Conservation (phyloP, 2,329 filamentous ascomycete genomes). For the Diaporthe caulivora region DNA sequence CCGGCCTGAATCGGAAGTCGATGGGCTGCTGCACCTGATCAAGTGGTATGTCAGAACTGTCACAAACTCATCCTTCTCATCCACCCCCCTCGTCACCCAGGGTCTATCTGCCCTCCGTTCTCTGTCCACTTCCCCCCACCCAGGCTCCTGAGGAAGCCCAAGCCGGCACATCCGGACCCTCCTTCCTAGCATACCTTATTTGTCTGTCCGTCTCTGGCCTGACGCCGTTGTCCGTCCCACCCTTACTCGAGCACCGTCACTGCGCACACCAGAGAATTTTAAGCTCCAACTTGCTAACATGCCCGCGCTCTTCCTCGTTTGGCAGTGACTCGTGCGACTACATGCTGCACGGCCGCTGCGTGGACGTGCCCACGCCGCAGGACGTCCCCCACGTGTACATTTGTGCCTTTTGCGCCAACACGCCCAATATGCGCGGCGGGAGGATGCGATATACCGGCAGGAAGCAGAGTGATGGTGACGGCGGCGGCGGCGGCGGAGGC, state of each 20-base stretch:
- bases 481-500: not conserved
- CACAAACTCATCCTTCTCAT: not conserved
- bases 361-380: conserved; percentile 66
- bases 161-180: not conserved
- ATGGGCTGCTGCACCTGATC: conserved; percentile 68
- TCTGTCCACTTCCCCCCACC: not conserved
- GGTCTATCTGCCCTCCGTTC: not conserved
- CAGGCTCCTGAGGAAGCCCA: not conserved
- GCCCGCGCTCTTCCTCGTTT: not conserved
- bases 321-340: conserved; percentile 73
- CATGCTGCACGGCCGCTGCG: conserved; percentile 74
- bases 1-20: conserved; percentile 53
- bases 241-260: not conserved
- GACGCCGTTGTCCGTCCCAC: too few species aligned
- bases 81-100: not conserved
- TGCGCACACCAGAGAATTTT: not conserved
- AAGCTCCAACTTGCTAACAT: conserved; percentile 31
- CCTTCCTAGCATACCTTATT: not conserved
- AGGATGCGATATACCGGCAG: conserved; percentile 60
- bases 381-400: conserved; percentile 71
- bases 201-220: not conserved
- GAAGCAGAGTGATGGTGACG: conserved; percentile 31
- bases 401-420: conserved; percentile 73
- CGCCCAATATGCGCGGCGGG: conserved; percentile 64
- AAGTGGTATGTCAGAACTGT: conserved; percentile 65